Percentiles rank a stretch among this genome's conserved stretches.
Evolutionary conservation across 371 early-diverging fungal species (phyloP).

Genomic region (Mortierella sp.): DNA sequence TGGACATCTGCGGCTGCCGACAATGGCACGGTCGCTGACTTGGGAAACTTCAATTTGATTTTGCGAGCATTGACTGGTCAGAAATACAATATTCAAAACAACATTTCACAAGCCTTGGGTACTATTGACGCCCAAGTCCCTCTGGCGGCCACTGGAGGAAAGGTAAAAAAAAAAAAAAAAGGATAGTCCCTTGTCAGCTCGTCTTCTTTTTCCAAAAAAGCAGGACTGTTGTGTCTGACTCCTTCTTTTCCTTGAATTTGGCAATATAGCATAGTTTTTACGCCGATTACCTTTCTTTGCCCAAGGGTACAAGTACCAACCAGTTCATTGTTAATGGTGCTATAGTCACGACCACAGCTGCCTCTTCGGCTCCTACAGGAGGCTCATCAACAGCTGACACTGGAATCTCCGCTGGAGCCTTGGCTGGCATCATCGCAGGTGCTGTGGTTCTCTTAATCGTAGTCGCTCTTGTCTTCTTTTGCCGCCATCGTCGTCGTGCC

Average conservation of each 20-base stretch:
- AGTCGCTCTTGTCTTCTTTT: conserved; percentile 28
- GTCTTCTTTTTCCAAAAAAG: neutral
- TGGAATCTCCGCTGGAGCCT: conserved; percentile 28
- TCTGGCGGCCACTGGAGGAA: conserved; percentile 26
- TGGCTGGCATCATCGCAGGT: conserved; percentile 42
- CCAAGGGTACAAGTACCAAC: neutral
- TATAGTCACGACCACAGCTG: conserved; percentile 1
- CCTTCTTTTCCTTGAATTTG: too few relatives aligned
- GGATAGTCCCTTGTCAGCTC: neutral
- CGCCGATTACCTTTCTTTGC: conserved; percentile 5
- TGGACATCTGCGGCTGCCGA: conserved; percentile 10
- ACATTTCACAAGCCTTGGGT: conserved; percentile 9
- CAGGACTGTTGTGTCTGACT: neutral
- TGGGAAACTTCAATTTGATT: conserved; percentile 1
- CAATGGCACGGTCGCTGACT: conserved; percentile 10
- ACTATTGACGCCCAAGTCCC: conserved; percentile 18
- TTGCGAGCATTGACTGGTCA: conserved; percentile 26
- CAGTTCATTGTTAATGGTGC: conserved; percentile 19
- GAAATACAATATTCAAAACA: conserved; percentile 10
- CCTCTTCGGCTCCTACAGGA: neutral
- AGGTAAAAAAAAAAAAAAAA: conserved; percentile 9
- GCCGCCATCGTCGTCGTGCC: conserved; percentile 42
- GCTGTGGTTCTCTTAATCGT: conserved; percentile 27
- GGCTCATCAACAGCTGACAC: neutral
- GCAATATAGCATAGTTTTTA: conserved; percentile 34